Conservation (phyloP, 2,329 filamentous ascomycete genomes). For the Fusarium dlaminii region DNA sequence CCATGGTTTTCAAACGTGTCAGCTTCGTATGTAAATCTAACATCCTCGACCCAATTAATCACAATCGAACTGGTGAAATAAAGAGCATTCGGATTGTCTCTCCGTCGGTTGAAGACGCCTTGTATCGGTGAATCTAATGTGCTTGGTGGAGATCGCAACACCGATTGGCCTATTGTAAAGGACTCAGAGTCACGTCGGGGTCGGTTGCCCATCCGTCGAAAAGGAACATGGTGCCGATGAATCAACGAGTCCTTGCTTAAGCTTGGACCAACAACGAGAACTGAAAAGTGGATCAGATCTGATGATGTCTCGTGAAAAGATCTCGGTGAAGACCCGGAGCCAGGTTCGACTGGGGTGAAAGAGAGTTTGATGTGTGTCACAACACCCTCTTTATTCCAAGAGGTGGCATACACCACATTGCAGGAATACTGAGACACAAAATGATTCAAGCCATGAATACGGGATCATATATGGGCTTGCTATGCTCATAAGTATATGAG, state of each 20-base stretch:
- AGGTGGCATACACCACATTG: not conserved
- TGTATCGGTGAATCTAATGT: constrained; percentile 30
- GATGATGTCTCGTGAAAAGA: constrained; percentile 35
- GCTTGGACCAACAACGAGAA: constrained; percentile 20
- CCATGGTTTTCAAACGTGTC: not conserved
- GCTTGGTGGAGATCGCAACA: not conserved
- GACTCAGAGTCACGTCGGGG: not conserved
- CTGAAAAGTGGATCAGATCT: constrained; percentile 27
- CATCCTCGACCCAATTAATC: not conserved
- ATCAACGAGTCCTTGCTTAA: constrained; percentile 11
- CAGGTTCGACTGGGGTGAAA: constrained; percentile 3
- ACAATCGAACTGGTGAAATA: constrained; percentile 1
- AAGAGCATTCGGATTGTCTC: not conserved
- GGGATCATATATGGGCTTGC: constrained; percentile 33
- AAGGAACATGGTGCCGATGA: constrained; percentile 6
- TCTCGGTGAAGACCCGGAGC: constrained; percentile 38
- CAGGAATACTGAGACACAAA: not conserved
- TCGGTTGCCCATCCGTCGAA: constrained; percentile 14
- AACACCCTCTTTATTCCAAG: constrained; percentile 9
- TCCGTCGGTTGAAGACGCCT: constrained; percentile 29
- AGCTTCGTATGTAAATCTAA: not conserved
- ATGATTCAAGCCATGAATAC: constrained; percentile 11
- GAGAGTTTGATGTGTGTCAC: constrained; percentile 11
- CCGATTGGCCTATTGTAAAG: constrained; percentile 5
- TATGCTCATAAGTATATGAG: constrained; percentile 1